These are phyloP conservation scores for Willaertia magna DNA, from an alignment of 208 protist genomes.

Conservation along the genomic window DNA sequence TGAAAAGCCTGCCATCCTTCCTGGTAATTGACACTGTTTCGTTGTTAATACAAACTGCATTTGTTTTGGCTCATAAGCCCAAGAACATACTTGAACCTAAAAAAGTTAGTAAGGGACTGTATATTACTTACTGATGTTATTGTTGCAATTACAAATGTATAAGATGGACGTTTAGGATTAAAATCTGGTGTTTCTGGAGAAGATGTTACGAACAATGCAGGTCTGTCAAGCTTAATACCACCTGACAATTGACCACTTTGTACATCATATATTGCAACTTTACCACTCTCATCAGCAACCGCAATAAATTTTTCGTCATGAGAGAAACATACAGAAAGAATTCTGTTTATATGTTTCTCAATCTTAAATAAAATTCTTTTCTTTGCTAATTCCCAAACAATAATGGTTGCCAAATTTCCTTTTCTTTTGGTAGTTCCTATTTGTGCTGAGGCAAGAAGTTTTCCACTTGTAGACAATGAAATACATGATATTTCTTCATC, in stretches of 20 bases:
- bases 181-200: slow-evolving; percentile 4
- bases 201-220: slow-evolving; percentile 1
- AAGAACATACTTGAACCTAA: slow-evolving; percentile 15
- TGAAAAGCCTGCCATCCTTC: slow-evolving; percentile 8
- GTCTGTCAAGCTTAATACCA: neutral
- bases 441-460: slow-evolving; percentile 22
- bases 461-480: slow-evolving; percentile 6
- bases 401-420: slow-evolving; percentile 17
- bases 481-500: slow-evolving; percentile 23
- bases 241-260: slow-evolving; percentile 10
- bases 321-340: slow-evolving; percentile 19
- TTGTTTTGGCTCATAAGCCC: slow-evolving; percentile 13
- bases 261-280: slow-evolving; percentile 23
- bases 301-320: slow-evolving; percentile 23
- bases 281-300: neutral
- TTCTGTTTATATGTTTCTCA: slow-evolving; percentile 4
- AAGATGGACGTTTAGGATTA: slow-evolving; percentile 13
- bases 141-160: slow-evolving; percentile 13
- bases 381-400: slow-evolving; percentile 22
- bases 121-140: no score
- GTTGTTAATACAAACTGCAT: slow-evolving; percentile 19
- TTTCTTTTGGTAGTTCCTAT: slow-evolving; percentile 2
- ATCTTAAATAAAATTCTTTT: neutral
- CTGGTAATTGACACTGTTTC: neutral
- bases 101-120: no score